Base-by-base conservation (phyloP, 73 alveolate genomes). In the Paramecium tetraurelia region DNA sequence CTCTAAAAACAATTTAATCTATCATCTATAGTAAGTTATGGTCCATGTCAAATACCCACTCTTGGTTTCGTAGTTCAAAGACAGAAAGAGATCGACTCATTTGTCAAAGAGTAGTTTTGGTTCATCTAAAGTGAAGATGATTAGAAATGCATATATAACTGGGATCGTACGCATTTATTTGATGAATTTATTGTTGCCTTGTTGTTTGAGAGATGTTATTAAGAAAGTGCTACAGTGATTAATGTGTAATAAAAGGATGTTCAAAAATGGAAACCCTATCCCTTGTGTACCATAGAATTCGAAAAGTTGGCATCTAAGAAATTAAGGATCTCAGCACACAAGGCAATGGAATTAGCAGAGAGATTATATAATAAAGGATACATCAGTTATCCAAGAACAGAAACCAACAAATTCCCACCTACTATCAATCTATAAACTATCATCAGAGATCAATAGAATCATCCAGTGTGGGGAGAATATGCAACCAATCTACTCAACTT, bases 21-120 rank as follows among this genome's bases (percentile, higher is more conserved):
- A 59, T 10, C 41, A 14, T 57, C 94, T 38, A 94, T 96, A n/a
- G 83, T 97, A 10, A 93, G 99, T 77, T 99, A 98, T 92, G 99
- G 99, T 10, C 99, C 99, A 1, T 99, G 99, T 90, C 97, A 99
- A 95, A 97, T 99, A 69, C 99, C 99, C 7, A 99, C 99, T 6
- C 97, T 99, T 21, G 99, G 99, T 85, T 98, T 99, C 89, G 97
- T 99, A 16, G 99, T 98, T 2, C 98, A 98, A 92, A 92, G 99
- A 86, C 95, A 92, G 36, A 94, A 93, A 85, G 96, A 98, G 75
- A 98, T 98, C 10, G 92, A 98, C 69, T 97, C 98, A 48, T 99
- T 99, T 89, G 89, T 80, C 16, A 96, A 99, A 20, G 99, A 98
- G 72, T 93, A 95, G 59, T 99, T 98, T 92, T 99, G 99, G 99